Base-by-base conservation (phyloP, 768 basidiomycete genomes). In the Ramaria sp. region DNA sequence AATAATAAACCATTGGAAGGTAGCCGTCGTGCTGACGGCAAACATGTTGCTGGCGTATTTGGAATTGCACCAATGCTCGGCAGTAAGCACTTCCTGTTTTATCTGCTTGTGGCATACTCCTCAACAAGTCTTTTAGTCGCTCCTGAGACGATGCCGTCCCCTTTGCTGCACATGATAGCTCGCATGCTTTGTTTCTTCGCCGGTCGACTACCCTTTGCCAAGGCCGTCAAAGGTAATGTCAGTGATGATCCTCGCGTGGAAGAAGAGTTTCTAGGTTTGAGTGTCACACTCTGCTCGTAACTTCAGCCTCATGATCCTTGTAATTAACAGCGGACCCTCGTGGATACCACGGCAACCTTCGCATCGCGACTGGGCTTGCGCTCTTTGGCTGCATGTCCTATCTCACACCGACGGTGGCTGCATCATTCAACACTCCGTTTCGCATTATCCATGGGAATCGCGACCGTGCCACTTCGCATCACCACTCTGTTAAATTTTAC, bases 221-320 rank as follows among this genome's bases (percentile, higher is more conserved):
- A 68, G 51, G 64, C 66, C 45, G 61, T 70, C 2, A 38, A 31
- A 63, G 69, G 71, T 22, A 69, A 69, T 19, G 68, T 67, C 7
- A 69, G 66, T 52, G 69, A 71, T 58, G 71, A 73, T 64, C 71
- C 71, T 1, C 62, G 67, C 38, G 70, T 71, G 3, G 70, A 71
- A 52, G 67, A 65, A 39, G 71, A 72, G 42, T 70, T 70, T 60
- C 63, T 62, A 22, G 60, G 67, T 56, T 65, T 67, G 27, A 7
- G 37, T 50, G 27, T 19, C 55, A 37, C 1, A 2, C 34, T 10
- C 34, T 37, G 10, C 33, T 34, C 34, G 34, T 13, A 37, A 10
- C 4, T 52, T 1, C 17, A 13, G 17, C 1, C 20, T 34, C 31
- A 37, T 6, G 34, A 19, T 13, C 7, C 13, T 37, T 7, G 17